Percentiles rank a stretch among this genome's conserved stretches.
phyloP scores from a whole-genome alignment of 495 filamentous ascomycete species.

The Pyrenopolyporus hunteri region DNA sequence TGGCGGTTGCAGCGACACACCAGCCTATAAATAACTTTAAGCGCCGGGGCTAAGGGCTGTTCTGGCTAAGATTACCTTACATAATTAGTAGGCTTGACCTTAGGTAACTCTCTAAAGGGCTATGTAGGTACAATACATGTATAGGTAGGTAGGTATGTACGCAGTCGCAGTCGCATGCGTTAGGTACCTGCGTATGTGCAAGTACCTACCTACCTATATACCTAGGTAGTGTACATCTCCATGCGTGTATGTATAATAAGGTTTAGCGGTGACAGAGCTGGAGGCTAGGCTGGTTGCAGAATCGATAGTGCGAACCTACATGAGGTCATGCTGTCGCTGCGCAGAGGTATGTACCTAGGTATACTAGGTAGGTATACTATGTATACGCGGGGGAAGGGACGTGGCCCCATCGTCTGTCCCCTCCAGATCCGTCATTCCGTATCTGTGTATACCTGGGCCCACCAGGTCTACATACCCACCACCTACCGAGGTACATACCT shows the following conservation, averaged over 20 bases:
- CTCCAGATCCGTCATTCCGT: too few relatives aligned
- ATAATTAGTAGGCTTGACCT: too few relatives aligned
- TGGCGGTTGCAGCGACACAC: background rate
- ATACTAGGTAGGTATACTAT: too few relatives aligned
- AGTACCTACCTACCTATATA: too few relatives aligned
- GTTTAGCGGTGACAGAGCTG: background rate
- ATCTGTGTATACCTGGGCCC: too few relatives aligned
- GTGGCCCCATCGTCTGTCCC: background rate
- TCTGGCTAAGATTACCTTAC: constrained; percentile 6
- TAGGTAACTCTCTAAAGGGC: constrained; percentile 3
- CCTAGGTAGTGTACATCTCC: too few relatives aligned
- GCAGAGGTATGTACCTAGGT: background rate
- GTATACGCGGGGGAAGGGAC: background rate
- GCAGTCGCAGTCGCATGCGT: too few relatives aligned
- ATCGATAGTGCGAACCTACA: constrained; percentile 2
- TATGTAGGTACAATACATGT: background rate
- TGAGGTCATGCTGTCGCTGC: too few relatives aligned
- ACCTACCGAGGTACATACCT: too few relatives aligned
- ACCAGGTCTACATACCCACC: too few relatives aligned
- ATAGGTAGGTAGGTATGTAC: constrained; percentile 4
- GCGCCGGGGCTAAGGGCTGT: constrained; percentile 6
- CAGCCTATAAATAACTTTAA: constrained; percentile 3
- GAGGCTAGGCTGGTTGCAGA: background rate
- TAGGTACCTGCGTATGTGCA: too few relatives aligned
- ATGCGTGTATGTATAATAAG: constrained; percentile 4